phyloP scores from a whole-genome alignment of 306 rosid genomes.

The Malus asiatica region DNA sequence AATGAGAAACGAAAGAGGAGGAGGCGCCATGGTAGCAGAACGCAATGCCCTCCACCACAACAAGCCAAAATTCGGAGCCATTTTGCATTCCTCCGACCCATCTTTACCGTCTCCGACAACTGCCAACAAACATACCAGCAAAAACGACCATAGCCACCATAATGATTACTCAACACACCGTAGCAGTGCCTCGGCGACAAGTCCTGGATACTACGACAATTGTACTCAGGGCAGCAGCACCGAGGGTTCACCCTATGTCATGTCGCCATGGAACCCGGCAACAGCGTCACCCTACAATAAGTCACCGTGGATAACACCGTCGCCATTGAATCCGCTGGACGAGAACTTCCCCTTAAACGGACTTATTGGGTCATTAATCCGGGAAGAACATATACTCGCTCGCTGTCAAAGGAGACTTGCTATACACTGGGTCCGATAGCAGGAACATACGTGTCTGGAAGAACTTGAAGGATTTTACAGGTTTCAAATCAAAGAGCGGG shows the following conservation, averaged over 20 bases:
- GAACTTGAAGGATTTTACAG: slow-evolving; percentile 57
- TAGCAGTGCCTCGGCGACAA: slow-evolving; percentile 20
- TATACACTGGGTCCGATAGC: slow-evolving; percentile 90
- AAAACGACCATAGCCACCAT: too few relatives aligned
- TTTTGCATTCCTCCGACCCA: slow-evolving; percentile 56
- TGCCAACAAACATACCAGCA: not conserved
- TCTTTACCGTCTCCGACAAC: not conserved
- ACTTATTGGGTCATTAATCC: slow-evolving; percentile 60
- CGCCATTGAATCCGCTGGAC: slow-evolving; percentile 12
- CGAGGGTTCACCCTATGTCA: slow-evolving; percentile 42
- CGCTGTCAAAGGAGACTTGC: slow-evolving; percentile 54
- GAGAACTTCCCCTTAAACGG: slow-evolving; percentile 22
- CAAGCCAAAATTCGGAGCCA: slow-evolving; percentile 42
- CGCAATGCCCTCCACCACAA: slow-evolving; percentile 6
- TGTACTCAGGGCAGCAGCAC: slow-evolving; percentile 13
- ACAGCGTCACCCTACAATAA: slow-evolving; percentile 58
- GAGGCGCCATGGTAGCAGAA: slow-evolving; percentile 37
- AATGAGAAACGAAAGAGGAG: slow-evolving; percentile 46
- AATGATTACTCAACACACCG: not conserved
- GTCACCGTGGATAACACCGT: slow-evolving; percentile 63
- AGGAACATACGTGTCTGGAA: slow-evolving; percentile 90
- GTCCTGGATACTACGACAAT: slow-evolving; percentile 8
- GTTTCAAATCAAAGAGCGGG: slow-evolving; percentile 77
- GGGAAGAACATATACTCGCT: slow-evolving; percentile 79
- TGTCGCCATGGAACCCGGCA: slow-evolving; percentile 59